Percentiles rank a stretch among this genome's conserved stretches.
Conservation (phyloP, 2,329 filamentous ascomycete species). For the Phialocephala subalpina region DNA sequence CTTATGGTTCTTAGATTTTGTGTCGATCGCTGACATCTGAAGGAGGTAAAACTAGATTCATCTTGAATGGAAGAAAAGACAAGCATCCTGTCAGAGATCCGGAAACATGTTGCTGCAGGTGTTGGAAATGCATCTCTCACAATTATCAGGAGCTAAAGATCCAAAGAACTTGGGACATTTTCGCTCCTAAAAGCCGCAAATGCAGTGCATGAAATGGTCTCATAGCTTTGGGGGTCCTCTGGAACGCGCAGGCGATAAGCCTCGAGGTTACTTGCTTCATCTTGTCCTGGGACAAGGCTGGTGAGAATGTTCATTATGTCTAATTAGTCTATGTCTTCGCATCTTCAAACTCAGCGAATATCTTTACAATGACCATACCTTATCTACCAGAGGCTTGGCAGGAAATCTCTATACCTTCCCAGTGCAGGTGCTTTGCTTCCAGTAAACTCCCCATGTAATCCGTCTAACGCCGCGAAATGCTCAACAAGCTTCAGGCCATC, state of each 20-base stretch:
- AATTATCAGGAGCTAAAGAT: too few species aligned
- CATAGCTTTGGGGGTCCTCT: too few species aligned
- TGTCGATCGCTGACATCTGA: too few species aligned
- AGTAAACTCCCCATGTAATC: constrained; percentile 49
- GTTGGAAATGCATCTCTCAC: too few species aligned
- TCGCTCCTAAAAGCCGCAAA: too few species aligned
- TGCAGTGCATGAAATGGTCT: too few species aligned
- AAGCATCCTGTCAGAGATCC: too few species aligned
- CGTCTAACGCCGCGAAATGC: constrained; percentile 66
- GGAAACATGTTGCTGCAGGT: too few species aligned
- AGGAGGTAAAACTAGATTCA: too few species aligned
- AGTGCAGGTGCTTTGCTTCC: constrained; percentile 43
- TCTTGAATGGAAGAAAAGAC: too few species aligned
- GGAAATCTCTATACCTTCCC: constrained; percentile 43
- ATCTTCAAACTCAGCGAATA: not conserved
- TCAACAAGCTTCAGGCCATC: constrained; percentile 62
- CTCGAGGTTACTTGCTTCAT: not conserved
- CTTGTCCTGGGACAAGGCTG: not conserved
- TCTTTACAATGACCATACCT: not conserved
- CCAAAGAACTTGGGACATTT: too few species aligned
- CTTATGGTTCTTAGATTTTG: too few species aligned
- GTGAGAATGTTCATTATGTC: not conserved
- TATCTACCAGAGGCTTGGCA: constrained; percentile 28
- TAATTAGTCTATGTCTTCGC: not conserved
- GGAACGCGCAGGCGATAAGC: not conserved